Base-by-base conservation (phyloP, 495 filamentous ascomycete species). In the Annulohypoxylon nitens region DNA sequence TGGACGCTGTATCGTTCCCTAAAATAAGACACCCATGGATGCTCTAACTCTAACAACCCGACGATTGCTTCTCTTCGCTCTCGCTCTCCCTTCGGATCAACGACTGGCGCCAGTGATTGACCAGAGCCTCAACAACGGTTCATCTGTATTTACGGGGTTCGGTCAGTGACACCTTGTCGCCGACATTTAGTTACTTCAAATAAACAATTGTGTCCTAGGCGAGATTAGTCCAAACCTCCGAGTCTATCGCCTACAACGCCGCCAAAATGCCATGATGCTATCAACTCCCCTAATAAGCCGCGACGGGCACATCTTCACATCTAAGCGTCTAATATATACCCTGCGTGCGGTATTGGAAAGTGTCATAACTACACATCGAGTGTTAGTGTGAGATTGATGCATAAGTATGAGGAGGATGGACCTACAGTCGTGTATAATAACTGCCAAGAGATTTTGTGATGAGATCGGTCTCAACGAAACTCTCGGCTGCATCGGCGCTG, bases 331-430 rank as follows among this genome's bases (percentile, higher is more conserved):
- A 93, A 78, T 93, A 93, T 78, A 93, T 93, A 76, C 91, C 91
- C 79, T 93, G 91, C 4, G 91, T 92, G 61, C 91, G 84, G 80
- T 93, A 93, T 76, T 93, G 91, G 80, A 92, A 93, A 68, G 91
- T 92, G 79, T 93, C 91, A 80, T 93, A 93, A 79, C 89, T 91
- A 57, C 3, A 39, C 18, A 20, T 9, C 11, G 11, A 18, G 23
- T 18, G 34, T 78, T 64, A 77, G 75, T 14, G 58, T 45, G 1
- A 48, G 2, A 33, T 18, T 43, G 7, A 12, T 6, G 10, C 10
- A 33, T 25, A 34, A 61, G 10, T 30, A 43, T 34, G 18, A 34
- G 50, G 20, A 16, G 60, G 18, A 58, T 2, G 20, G 20, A 81
- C 88, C 84, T 73, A 90, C 89, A 91, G 84, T 84, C 92, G 85